Evolutionary conservation across 2,329 filamentous ascomycete genomes (phyloP).

Genomic region (Hypocrella siamensis): DNA sequence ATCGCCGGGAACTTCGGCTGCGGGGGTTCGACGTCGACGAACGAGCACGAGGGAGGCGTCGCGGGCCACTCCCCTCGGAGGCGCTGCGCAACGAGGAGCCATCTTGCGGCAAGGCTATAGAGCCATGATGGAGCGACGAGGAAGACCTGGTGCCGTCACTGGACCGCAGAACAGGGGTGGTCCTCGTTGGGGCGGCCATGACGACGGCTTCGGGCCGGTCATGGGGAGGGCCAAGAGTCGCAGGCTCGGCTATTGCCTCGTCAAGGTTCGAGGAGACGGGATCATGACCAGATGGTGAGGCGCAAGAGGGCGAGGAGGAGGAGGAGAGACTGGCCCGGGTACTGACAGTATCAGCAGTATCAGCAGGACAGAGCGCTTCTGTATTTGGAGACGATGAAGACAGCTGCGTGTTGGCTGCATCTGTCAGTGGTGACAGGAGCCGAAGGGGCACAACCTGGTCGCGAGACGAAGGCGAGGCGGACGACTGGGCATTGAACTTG

Average conservation of each 20-base stretch:
- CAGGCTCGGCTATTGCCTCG: slow-evolving; percentile 12
- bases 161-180: slow-evolving; percentile 19
- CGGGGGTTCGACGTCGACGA: slow-evolving; percentile 12
- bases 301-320: slow-evolving; percentile 4
- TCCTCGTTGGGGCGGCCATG: slow-evolving; percentile 21
- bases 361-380: no score
- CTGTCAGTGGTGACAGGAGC: slow-evolving; percentile 7
- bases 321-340: slow-evolving; percentile 1
- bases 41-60: slow-evolving; percentile 17
- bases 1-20: slow-evolving; percentile 17
- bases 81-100: slow-evolving; percentile 20
- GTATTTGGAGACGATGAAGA: no score
- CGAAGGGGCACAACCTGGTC: no score
- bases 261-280: slow-evolving; percentile 6
- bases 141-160: slow-evolving; percentile 11
- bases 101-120: slow-evolving; percentile 19
- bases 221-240: slow-evolving; percentile 6
- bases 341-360: no score
- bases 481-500: no score
- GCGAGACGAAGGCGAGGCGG: no score
- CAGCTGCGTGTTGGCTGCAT: no score
- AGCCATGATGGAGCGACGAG: slow-evolving; percentile 21
- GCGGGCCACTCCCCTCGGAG: slow-evolving; percentile 13
- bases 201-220: slow-evolving; percentile 6
- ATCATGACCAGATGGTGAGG: slow-evolving; percentile 8